These are phyloP conservation scores for Neospora caninum DNA, from an alignment of 169 alveolate genomes.

Conservation along the genomic window DNA sequence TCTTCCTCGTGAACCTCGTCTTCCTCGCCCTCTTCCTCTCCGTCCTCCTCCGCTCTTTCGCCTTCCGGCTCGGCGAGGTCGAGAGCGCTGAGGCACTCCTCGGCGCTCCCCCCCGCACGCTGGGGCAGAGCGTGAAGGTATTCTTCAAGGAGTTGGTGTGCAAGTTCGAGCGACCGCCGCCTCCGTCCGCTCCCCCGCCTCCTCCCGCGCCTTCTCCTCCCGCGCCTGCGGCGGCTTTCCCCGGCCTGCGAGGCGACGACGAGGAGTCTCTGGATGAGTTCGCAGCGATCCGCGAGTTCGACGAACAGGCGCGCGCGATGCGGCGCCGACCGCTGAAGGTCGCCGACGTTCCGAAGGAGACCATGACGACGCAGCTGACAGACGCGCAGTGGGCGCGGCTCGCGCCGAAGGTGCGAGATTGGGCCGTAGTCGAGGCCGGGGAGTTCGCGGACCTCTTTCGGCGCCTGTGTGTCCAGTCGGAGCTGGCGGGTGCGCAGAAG, in stretches of 20 bases:
- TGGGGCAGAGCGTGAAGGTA: neutral
- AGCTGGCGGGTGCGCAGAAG: neutral
- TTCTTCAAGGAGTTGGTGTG: slow-evolving; percentile 18
- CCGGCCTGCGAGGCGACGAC: neutral
- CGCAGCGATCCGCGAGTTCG: neutral
- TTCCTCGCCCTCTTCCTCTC: slow-evolving; percentile 45
- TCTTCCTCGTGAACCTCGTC: slow-evolving; percentile 45
- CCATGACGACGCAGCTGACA: slow-evolving; percentile 45
- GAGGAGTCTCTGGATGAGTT: slow-evolving; percentile 22
- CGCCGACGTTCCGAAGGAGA: slow-evolving; percentile 55
- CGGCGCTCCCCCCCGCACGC: neutral
- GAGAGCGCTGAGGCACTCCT: slow-evolving; percentile 40
- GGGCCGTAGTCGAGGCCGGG: slow-evolving; percentile 35
- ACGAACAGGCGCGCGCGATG: slow-evolving; percentile 21
- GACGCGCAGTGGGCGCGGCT: slow-evolving; percentile 50
- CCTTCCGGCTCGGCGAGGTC: slow-evolving; percentile 47
- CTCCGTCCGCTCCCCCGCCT: neutral
- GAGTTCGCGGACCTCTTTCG: slow-evolving; percentile 49
- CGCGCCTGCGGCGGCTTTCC: neutral
- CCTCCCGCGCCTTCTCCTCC: neutral
- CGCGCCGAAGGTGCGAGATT: slow-evolving; percentile 39
- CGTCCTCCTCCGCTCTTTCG: slow-evolving; percentile 59
- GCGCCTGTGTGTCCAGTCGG: slow-evolving; percentile 26
- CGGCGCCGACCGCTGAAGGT: slow-evolving; percentile 52
- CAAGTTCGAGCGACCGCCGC: neutral